Conservation (phyloP, 768 basidiomycete species). For the Macrolepiota fuliginosa region DNA sequence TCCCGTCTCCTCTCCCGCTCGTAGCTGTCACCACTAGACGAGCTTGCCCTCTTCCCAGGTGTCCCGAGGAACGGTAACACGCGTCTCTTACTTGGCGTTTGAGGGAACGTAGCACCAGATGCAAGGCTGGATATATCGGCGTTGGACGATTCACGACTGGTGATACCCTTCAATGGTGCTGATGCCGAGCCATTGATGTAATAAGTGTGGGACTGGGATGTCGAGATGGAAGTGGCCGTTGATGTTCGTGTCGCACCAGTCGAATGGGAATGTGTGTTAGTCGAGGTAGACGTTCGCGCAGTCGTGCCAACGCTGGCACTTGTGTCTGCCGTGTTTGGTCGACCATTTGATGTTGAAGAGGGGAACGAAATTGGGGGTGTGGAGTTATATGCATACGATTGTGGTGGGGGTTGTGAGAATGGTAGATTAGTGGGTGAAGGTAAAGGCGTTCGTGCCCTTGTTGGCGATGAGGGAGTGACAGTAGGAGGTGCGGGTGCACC, state of each 20-base stretch:
- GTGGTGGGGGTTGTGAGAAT: neutral
- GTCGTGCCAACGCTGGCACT: neutral
- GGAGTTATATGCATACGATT: neutral
- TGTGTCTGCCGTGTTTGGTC: neutral
- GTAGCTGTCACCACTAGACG: constrained; percentile 4
- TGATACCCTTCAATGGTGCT: neutral
- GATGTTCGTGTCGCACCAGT: constrained; percentile 16
- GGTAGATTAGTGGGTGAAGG: neutral
- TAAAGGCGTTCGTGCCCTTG: neutral
- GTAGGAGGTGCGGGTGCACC: neutral
- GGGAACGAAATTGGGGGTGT: constrained; percentile 2
- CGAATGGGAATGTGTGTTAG: constrained; percentile 17
- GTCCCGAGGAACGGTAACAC: constrained; percentile 6
- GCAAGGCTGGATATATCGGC: neutral
- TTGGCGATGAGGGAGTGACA: neutral
- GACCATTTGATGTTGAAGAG: neutral
- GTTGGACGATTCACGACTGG: constrained; percentile 1
- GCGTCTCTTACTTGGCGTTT: constrained; percentile 8
- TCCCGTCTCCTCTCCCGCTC: constrained; percentile 4
- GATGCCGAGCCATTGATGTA: neutral
- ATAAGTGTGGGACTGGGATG: constrained; percentile 12
- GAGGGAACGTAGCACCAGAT: neutral
- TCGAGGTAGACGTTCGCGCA: constrained; percentile 3
- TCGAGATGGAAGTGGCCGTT: constrained; percentile 12
- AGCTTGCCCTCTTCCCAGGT: neutral